phyloP scores from a whole-genome alignment of 2,329 filamentous ascomycete genomes.

The Penicillium sp. region DNA sequence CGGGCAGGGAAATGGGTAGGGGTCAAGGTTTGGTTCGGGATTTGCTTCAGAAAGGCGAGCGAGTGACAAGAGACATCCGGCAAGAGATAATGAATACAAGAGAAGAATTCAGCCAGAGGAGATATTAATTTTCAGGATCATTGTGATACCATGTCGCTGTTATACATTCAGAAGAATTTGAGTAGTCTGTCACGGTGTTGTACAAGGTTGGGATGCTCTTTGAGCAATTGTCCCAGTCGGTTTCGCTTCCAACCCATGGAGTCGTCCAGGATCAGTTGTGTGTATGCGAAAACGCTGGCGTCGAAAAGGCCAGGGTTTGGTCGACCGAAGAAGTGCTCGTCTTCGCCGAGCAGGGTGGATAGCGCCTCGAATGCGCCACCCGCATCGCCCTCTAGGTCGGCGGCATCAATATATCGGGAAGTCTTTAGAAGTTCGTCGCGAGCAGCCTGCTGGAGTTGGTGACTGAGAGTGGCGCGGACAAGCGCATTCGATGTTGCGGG shows the following conservation, averaged over 20 bases:
- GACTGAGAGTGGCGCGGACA: slow-evolving; percentile 64
- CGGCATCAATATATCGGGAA: slow-evolving; percentile 54
- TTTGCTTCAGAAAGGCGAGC: slow-evolving; percentile 45
- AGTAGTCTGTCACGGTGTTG: slow-evolving; percentile 63
- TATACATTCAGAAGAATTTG: slow-evolving; percentile 48
- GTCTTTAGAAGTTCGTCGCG: slow-evolving; percentile 70
- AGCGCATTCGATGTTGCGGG: slow-evolving; percentile 60
- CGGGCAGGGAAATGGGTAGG: slow-evolving; percentile 66
- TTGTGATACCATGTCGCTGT: slow-evolving; percentile 3
- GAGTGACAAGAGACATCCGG: background rate
- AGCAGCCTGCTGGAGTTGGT: slow-evolving; percentile 72
- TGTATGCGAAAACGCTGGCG: slow-evolving; percentile 87
- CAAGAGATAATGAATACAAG: background rate
- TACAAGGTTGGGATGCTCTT: slow-evolving; percentile 62
- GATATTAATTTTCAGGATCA: slow-evolving; percentile 8
- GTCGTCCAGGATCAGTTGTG: slow-evolving; percentile 72
- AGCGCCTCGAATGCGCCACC: slow-evolving; percentile 64
- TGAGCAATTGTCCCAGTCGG: slow-evolving; percentile 59
- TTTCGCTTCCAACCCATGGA: slow-evolving; percentile 65
- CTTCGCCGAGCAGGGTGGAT: slow-evolving; percentile 57
- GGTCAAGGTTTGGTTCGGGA: slow-evolving; percentile 56
- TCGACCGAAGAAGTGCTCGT: slow-evolving; percentile 63
- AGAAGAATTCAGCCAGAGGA: background rate
- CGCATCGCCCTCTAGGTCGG: slow-evolving; percentile 61
- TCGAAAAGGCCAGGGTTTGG: slow-evolving; percentile 73